Base-by-base conservation (phyloP, 2,329 filamentous ascomycete genomes). In the Scedosporium dehoogii region DNA sequence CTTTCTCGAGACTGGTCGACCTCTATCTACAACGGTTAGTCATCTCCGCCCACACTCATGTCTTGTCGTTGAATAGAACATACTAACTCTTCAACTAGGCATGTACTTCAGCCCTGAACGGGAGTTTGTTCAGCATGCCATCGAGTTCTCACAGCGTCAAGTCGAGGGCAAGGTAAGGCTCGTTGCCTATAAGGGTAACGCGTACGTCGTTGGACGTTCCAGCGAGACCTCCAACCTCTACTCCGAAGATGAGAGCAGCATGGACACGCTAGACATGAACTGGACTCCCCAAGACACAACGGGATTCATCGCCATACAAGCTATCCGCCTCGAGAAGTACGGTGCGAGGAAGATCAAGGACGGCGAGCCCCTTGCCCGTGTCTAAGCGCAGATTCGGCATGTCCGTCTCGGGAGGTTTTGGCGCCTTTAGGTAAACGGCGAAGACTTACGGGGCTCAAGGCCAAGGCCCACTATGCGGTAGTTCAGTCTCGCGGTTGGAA, bases 261-360 rank as follows among this genome's bases (percentile, higher is more conserved):
- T 84, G 80, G 80, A 81, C 69, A 73, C 74, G 14, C 76, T 81
- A 6, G 73, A 76, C 33, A 53, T 27, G 18, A 73, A 71, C 48
- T 79, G 79, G 70, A 70, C 66, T 58, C 75, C 73, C 60, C 68
- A 71, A 62, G 76, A 77, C 61, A 77, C 76, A 7, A 71, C 70
- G 12, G 80, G 80, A 27, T 86, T 87, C 71, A 85, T 93, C 70
- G 81, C 80, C 61, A 86, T 91, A 68, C 81, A 93, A 70, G 84
- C 84, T 66, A 88, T 89, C 66, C 79, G 84, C 55, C 75, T 88
- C 59, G 77, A 85, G 75, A 87, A 76, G 68, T 73, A 73, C 33
- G 70, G 71, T 27, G 64, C 27, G 29, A 61, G 64, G 57, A 75
- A 73, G 70, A 71, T 71, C 58, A 67, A 68, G 66, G 67, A 73